Conservation (phyloP, 164 flowering plant genomes). For the Piper longum region DNA sequence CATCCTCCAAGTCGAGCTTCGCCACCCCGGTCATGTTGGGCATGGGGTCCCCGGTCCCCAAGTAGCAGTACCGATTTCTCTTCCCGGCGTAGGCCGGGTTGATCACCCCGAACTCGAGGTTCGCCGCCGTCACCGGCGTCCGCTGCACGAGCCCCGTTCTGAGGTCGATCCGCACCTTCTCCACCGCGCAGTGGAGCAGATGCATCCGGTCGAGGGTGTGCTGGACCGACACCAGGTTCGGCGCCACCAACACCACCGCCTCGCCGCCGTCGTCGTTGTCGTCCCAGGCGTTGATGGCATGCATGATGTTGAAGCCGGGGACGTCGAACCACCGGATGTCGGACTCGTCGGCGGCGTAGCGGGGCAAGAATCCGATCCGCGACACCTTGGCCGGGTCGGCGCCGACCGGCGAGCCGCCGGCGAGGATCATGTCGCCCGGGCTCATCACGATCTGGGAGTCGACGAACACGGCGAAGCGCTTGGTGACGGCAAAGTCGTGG, state of each 20-base stretch:
- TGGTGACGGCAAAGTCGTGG: slow-evolving; percentile 73
- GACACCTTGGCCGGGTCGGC: slow-evolving; percentile 34
- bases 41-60: slow-evolving; percentile 45
- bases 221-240: slow-evolving; percentile 44
- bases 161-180: slow-evolving; percentile 46
- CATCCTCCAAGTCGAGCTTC: slow-evolving; percentile 36
- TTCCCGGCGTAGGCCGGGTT: slow-evolving; percentile 37
- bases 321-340: slow-evolving; percentile 64
- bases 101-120: slow-evolving; percentile 54
- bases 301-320: slow-evolving; percentile 59
- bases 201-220: slow-evolving; percentile 50
- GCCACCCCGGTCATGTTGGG: slow-evolving; percentile 58
- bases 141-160: slow-evolving; percentile 35
- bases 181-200: slow-evolving; percentile 37
- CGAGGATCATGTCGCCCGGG: slow-evolving; percentile 29
- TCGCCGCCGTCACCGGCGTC: slow-evolving; percentile 33
- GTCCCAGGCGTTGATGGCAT: slow-evolving; percentile 76
- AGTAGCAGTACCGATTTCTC: slow-evolving; percentile 44
- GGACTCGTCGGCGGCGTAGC: slow-evolving; percentile 42
- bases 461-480: slow-evolving; percentile 40
- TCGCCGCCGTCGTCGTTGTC: slow-evolving; percentile 34
- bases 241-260: slow-evolving; percentile 41
- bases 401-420: slow-evolving; percentile 35
- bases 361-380: slow-evolving; percentile 53
- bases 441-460: slow-evolving; percentile 55